phyloP scores from a whole-genome alignment of 164 flowering plant genomes.

The Kalanchoe fedtschenkoi region DNA sequence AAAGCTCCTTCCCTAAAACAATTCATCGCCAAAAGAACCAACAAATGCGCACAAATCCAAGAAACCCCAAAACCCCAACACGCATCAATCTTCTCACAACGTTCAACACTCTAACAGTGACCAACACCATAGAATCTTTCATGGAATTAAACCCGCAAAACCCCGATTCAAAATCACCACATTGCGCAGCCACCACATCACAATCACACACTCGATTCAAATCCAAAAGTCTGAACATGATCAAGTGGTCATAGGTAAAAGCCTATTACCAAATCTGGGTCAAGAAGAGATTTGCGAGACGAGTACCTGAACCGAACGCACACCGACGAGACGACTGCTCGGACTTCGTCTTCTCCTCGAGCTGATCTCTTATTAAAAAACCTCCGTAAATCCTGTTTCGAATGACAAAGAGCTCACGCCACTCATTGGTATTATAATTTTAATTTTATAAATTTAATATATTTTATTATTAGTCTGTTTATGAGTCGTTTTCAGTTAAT shows the following conservation, averaged over 20 bases:
- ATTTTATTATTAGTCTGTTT: too few species aligned
- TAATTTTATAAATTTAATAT: too few species aligned
- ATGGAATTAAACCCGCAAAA: neutral
- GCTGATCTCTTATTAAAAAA: neutral
- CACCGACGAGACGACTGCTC: constrained; percentile 3
- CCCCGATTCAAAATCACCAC: neutral
- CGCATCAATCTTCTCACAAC: constrained; percentile 1
- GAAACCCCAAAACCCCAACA: neutral
- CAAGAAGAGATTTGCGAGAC: neutral
- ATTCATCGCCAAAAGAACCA: neutral
- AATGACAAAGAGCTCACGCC: too few species aligned
- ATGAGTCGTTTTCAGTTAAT: too few species aligned
- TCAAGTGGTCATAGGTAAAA: neutral
- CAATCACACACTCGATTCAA: neutral
- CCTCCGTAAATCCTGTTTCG: too few species aligned
- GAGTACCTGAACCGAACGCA: neutral
- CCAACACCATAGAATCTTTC: too few species aligned
- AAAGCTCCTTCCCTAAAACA: too few species aligned
- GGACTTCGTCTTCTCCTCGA: constrained; percentile 1
- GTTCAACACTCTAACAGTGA: neutral
- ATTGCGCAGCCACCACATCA: neutral
- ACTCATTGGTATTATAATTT: too few species aligned
- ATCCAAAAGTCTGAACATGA: neutral
- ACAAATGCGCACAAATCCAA: neutral
- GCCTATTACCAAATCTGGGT: neutral